Conservation (phyloP, 495 filamentous ascomycete genomes). For the Collariella sp. region DNA sequence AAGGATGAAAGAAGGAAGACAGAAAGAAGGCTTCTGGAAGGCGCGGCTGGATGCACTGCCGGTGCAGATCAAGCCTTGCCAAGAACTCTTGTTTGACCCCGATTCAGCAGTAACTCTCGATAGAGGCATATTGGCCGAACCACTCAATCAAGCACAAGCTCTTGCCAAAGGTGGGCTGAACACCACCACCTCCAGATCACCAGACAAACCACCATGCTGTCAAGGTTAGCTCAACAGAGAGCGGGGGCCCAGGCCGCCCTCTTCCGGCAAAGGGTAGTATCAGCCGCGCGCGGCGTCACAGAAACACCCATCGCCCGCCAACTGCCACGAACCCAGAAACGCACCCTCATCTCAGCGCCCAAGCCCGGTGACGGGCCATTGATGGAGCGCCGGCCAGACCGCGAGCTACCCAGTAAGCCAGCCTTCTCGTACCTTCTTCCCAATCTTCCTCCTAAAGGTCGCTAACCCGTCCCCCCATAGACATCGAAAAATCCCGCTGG, state of each 20-base stretch:
- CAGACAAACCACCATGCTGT: constrained; percentile 26
- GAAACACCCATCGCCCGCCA: background rate
- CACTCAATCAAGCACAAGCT: background rate
- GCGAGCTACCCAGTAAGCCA: constrained; percentile 65
- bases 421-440: constrained; percentile 5
- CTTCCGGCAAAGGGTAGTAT: constrained; percentile 10
- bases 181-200: background rate
- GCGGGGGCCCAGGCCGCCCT: constrained; percentile 12
- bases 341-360: constrained; percentile 37
- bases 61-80: background rate
- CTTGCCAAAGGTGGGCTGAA: background rate
- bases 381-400: constrained; percentile 70
- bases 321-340: constrained; percentile 9
- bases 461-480: constrained; percentile 11
- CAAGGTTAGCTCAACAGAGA: constrained; percentile 31
- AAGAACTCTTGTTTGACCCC: no score
- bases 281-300: background rate
- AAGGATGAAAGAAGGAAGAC: background rate
- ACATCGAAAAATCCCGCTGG: constrained; percentile 34
- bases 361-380: constrained; percentile 57
- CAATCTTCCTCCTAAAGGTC: background rate
- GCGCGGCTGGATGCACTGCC: background rate
- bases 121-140: background rate
- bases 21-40: background rate
- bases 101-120: no score